Evolutionary conservation across 257 asterid species (phyloP), one percentile per base, ranked within the genome.

Genomic region (Solanum piurae): DNA sequence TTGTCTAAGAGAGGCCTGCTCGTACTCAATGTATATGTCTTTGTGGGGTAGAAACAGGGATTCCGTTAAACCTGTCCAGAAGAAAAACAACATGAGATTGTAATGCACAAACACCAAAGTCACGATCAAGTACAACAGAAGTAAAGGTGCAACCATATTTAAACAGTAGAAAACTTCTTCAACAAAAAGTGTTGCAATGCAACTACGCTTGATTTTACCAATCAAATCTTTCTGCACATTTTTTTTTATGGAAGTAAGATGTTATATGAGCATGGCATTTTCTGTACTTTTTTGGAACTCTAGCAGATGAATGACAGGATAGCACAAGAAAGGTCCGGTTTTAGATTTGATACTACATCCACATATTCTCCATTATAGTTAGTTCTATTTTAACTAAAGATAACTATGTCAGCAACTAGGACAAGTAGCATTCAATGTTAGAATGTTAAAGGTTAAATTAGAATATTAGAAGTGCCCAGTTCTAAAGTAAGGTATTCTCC

Each of bases 1-100:
- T 94, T 97, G 99, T 86, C 91, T 91, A 80, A 97, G 98, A 91
- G 99, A 96, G 89, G 99, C 95, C 92, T 96, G 99, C 89, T 97
- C 99, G 62, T 92, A 95, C 91, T 97, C 99, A 18, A 94, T 93
- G 89, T 97, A 97, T 86, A 93, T 91, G 91, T 96, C 99, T 89
- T 93, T 93, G 93, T 94, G 99, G 10, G 98, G 92, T 88, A 94
- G 98, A 94, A 96, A 97, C 64, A 97, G 93, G 88, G 98, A 97
- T 90, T 97, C 99, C 6, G 98, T 97, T 83, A 97, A 91, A 82
- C 99, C 99, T 97, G 97, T 88, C 86, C 89, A 89, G 42, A 92
- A 38, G 86, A 75, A 58, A 83, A 90, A 38, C 46, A 33, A 69
- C 83, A 37, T 84, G 33, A 46, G 85, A 34, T 49, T 85, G 55